These are phyloP conservation scores for Leccinum solheimii DNA, from an alignment of 1,284 basidiomycete genomes.

Conservation along the genomic window DNA sequence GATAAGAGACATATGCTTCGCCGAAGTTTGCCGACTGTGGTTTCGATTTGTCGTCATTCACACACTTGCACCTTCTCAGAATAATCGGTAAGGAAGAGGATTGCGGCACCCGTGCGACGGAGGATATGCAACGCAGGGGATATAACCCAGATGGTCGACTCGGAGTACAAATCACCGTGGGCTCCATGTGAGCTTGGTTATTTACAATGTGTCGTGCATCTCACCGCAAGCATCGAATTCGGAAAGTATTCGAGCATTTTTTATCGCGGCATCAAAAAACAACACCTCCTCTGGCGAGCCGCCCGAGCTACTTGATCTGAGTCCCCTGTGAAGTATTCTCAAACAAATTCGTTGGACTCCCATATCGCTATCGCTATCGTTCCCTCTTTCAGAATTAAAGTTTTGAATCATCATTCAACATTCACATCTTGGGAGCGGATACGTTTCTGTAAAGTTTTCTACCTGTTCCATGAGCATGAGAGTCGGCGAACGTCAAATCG, in stretches of 20 bases:
- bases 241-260: neutral
- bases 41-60: neutral
- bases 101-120: neutral
- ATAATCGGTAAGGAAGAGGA: neutral
- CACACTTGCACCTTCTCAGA: neutral
- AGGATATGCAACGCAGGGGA: neutral
- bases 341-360: neutral
- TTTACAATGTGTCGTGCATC: neutral
- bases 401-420: neutral
- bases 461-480: neutral
- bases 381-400: neutral
- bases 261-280: too few species aligned
- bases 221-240: neutral
- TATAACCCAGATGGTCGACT: neutral
- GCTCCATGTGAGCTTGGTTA: too few species aligned
- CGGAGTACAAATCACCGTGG: neutral
- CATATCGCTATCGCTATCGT: neutral
- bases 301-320: neutral
- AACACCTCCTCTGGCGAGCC: neutral
- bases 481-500: neutral
- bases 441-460: neutral
- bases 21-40: neutral
- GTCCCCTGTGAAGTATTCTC: neutral
- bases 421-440: neutral
- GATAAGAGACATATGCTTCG: neutral